These are phyloP conservation scores for grape (Vitis vinifera) DNA, from an alignment of 164 flowering plant species.

Conservation along the genomic window ASM3070453v1 NC_081805.1:1316001-1316500, in stretches of 20 bases:
- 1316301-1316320: constrained; percentile 5
- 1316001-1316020: too few relatives aligned
- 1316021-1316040: too few relatives aligned
- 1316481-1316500: background rate
- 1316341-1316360: constrained; percentile 38
- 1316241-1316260: too few relatives aligned
- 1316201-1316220: too few relatives aligned
- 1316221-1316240: too few relatives aligned
- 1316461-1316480: constrained; percentile 31
- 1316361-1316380: constrained; percentile 40
- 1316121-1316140: constrained; percentile 28
- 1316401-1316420: constrained; percentile 31
- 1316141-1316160: constrained; percentile 13
- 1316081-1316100: constrained; percentile 24
- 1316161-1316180: background rate
- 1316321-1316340: constrained; percentile 30
- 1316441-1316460: constrained; percentile 58
- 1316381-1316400: constrained; percentile 42
- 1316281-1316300: constrained; percentile 29
- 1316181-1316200: too few relatives aligned
- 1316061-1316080: background rate
- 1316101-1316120: constrained; percentile 39
- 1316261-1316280: constrained; percentile 20
- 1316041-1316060: too few relatives aligned
- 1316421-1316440: constrained; percentile 32